Percentiles rank a stretch among this genome's conserved stretches.
phyloP scores from a whole-genome alignment of 257 asterid species.

The Ophiorrhiza pumila region DNA sequence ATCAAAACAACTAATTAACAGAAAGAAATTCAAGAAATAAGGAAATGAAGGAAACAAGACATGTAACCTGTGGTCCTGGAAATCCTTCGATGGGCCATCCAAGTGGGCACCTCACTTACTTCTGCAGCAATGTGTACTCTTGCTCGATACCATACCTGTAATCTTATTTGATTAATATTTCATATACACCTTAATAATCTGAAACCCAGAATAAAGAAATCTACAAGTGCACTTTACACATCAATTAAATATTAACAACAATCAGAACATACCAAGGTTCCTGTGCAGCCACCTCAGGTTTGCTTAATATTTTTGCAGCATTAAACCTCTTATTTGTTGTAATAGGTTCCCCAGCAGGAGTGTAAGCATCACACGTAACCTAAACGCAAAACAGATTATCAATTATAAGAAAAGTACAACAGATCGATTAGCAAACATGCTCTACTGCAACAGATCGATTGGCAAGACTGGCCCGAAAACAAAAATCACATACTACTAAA shows the following conservation, averaged over 20 bases:
- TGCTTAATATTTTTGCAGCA: conserved; percentile 74
- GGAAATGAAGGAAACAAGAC: neutral
- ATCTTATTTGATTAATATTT: neutral
- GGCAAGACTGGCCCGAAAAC: too few relatives aligned
- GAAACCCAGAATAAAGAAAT: neutral
- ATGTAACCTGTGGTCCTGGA: conserved; percentile 80
- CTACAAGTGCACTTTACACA: neutral
- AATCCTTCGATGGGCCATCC: conserved; percentile 84
- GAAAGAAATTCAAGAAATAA: neutral
- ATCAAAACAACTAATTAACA: neutral
- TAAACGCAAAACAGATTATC: conserved; percentile 13
- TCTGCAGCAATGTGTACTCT: conserved; percentile 66
- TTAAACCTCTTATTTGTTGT: conserved; percentile 71
- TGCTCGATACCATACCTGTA: conserved; percentile 80
- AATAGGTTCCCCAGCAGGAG: conserved; percentile 85
- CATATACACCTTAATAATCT: neutral
- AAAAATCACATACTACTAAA: neutral
- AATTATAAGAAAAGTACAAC: neutral
- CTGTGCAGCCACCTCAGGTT: conserved; percentile 63
- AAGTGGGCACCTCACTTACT: conserved; percentile 58
- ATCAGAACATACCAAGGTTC: conserved; percentile 61
- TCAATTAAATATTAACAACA: neutral
- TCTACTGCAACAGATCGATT: too few relatives aligned
- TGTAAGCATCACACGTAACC: conserved; percentile 93
- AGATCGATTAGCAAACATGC: too few relatives aligned